These are phyloP conservation scores for Nicotiana tomentosiformis DNA, from an alignment of 257 asterid species.

Conservation along the genomic window DNA sequence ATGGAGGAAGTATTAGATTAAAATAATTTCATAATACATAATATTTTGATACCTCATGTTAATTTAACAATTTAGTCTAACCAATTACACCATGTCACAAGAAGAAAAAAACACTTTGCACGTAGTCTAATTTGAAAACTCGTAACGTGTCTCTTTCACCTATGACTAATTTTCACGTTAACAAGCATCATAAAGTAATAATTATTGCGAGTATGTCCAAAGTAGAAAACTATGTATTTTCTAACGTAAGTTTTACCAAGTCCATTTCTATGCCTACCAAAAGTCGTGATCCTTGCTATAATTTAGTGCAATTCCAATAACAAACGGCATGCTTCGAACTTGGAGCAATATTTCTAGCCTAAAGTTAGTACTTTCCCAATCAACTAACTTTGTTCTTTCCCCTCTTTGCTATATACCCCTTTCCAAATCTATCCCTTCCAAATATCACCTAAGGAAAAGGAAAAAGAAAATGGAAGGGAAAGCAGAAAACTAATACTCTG, in stretches of 20 bases:
- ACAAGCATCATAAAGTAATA: background rate
- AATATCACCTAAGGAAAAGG: background rate
- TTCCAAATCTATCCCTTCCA: background rate
- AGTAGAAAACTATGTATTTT: background rate
- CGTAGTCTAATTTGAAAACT: background rate
- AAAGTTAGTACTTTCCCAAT: background rate
- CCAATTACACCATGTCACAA: background rate
- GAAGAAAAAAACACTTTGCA: background rate
- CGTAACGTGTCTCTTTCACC: background rate
- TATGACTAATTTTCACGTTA: background rate
- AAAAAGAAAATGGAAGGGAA: no score
- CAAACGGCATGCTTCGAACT: background rate
- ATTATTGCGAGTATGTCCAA: background rate
- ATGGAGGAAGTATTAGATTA: no score
- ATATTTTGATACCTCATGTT: background rate
- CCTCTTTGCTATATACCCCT: no score
- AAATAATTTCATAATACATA: no score
- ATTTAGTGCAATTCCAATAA: background rate
- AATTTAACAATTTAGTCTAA: background rate
- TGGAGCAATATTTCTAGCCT: background rate
- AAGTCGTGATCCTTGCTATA: background rate
- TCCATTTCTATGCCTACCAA: background rate
- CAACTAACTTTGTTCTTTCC: background rate
- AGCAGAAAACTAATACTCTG: no score
- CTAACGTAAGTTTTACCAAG: background rate